Percentiles rank a stretch among this genome's conserved stretches.
Conservation (phyloP, 176 grass and related monocot genomes). For the Themeda triandra region DNA sequence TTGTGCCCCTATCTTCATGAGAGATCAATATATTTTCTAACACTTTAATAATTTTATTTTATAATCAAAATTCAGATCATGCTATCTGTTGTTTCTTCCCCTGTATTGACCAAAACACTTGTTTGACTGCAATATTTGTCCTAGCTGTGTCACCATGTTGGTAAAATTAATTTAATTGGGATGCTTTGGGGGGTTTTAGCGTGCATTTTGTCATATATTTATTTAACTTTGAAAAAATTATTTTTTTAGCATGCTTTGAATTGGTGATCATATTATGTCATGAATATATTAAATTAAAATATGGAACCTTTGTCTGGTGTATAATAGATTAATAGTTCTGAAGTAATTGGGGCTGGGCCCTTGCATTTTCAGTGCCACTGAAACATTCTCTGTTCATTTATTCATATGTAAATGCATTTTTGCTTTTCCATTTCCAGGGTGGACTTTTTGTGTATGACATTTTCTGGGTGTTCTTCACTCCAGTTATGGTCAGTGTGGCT, state of each 20-base stretch:
- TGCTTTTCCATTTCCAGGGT: slow-evolving; percentile 33
- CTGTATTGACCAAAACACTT: neutral
- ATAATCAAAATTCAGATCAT: neutral
- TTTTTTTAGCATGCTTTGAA: neutral
- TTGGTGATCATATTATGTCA: neutral
- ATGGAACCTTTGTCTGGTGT: neutral
- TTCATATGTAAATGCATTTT: neutral
- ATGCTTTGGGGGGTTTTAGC: neutral
- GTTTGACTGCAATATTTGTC: neutral
- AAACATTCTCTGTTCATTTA: neutral
- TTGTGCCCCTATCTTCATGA: neutral
- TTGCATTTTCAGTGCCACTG: slow-evolving; percentile 5
- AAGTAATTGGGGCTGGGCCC: neutral
- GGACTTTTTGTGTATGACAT: slow-evolving; percentile 89
- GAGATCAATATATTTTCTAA: neutral
- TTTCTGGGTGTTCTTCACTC: slow-evolving; percentile 98
- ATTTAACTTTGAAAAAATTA: neutral
- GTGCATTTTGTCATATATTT: neutral
- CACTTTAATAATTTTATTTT: neutral
- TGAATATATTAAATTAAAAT: neutral
- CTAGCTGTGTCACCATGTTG: neutral
- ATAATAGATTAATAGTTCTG: neutral
- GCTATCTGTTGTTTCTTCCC: neutral
- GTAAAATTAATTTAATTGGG: neutral
- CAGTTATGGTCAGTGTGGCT: slow-evolving; percentile 93